These are phyloP conservation scores for Fusarium sp. DNA, from an alignment of 2,329 filamentous ascomycete genomes.

Conservation along the genomic window DNA sequence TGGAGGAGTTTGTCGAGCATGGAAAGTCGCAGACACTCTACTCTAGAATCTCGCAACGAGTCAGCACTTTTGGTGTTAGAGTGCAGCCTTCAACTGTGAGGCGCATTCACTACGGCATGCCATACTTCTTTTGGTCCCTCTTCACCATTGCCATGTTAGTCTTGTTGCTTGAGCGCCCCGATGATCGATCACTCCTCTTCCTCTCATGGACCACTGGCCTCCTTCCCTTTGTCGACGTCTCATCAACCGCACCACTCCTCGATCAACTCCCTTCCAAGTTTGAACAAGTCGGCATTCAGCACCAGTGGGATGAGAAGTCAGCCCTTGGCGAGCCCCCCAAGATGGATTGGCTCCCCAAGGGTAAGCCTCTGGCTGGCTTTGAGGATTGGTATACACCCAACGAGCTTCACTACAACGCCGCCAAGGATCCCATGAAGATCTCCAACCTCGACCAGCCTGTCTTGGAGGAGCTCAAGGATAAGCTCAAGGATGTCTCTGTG, in stretches of 20 bases:
- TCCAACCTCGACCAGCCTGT: conserved; percentile 51
- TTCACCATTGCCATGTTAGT: conserved; percentile 37
- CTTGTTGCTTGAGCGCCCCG: conserved; percentile 39
- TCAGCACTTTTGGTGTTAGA: not conserved
- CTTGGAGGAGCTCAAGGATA: conserved; percentile 38
- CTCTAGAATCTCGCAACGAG: not conserved
- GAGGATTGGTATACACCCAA: conserved; percentile 43
- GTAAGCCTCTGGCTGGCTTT: conserved; percentile 37
- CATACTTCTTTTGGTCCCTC: conserved; percentile 37
- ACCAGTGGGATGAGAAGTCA: conserved; percentile 41
- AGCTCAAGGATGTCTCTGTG: conserved; percentile 48
- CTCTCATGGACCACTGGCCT: conserved; percentile 49
- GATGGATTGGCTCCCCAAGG: conserved; percentile 40
- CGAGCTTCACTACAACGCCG: conserved; percentile 48
- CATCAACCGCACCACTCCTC: conserved; percentile 44
- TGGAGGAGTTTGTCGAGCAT: not conserved
- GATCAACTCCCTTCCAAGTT: conserved; percentile 39
- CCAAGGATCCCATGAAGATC: conserved; percentile 52
- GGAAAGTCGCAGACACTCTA: conserved; percentile 3
- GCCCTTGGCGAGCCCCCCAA: conserved; percentile 39
- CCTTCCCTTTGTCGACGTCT: conserved; percentile 48
- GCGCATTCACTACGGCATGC: conserved; percentile 12
- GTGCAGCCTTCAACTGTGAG: conserved; percentile 8
- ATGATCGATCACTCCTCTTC: conserved; percentile 46
- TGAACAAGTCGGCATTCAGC: conserved; percentile 42